Evolutionary conservation across 1,284 basidiomycete species (phyloP).

Genomic region (Pholiota adiposa): DNA sequence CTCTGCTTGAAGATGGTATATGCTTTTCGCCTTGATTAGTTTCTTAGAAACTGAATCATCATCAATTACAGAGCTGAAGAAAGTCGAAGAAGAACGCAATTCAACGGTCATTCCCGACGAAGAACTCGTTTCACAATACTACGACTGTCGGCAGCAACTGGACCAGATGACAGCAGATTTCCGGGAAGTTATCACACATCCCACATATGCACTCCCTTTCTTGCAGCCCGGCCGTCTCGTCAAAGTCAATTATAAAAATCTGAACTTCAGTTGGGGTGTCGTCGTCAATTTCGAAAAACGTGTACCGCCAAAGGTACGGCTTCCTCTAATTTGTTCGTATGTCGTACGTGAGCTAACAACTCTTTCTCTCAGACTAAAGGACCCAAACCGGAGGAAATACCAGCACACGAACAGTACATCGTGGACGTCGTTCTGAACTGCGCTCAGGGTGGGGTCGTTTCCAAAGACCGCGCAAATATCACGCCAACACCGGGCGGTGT

Average conservation of each 20-base stretch:
- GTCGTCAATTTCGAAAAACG: conserved; percentile 94
- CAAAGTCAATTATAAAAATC: conserved; percentile 83
- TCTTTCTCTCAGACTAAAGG: conserved; percentile 49
- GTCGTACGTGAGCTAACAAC: background rate
- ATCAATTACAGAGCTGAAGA: conserved; percentile 65
- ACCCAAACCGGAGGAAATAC: conserved; percentile 66
- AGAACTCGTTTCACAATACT: conserved; percentile 86
- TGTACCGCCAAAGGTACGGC: conserved; percentile 66
- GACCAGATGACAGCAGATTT: conserved; percentile 90
- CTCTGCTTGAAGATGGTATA: conserved; percentile 84
- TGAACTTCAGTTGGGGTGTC: conserved; percentile 97
- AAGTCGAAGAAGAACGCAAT: conserved; percentile 74
- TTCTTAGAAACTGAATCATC: background rate
- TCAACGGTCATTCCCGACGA: conserved; percentile 83
- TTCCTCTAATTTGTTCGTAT: background rate
- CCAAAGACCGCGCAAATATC: conserved; percentile 64
- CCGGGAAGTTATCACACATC: conserved; percentile 92
- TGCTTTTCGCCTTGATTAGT: conserved; percentile 33
- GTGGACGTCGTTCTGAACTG: conserved; percentile 93
- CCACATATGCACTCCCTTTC: conserved; percentile 92
- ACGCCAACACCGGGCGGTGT: conserved; percentile 68
- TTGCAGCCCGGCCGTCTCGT: conserved; percentile 92
- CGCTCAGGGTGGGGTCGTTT: conserved; percentile 64
- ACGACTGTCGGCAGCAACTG: conserved; percentile 89
- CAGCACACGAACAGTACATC: conserved; percentile 90